Evolutionary conservation across 106 monocot genomes (phyloP), one percentile per base, ranked within the genome.

Genomic region (Iris macrosiphon): DNA sequence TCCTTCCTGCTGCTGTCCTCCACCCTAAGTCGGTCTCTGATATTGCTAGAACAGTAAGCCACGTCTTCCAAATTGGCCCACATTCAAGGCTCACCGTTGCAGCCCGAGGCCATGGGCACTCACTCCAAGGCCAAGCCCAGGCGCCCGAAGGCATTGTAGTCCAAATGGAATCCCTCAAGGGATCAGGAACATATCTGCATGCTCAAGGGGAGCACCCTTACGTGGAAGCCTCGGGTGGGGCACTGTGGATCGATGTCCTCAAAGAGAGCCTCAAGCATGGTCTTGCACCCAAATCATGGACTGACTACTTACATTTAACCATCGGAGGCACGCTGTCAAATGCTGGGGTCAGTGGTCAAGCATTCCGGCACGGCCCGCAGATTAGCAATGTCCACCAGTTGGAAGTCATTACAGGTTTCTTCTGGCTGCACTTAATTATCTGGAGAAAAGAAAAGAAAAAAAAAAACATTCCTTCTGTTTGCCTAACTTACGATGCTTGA

Each of bases 301-400:
- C 85, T 2, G 85, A 86, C 38, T 86, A 86, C 49, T 73, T 86
- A 11, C 69, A 86, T 33, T 73, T 86, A 14, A 86, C 76, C 6
- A 55, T 86, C 7, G 85, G 85, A 4, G 85, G 85, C 30, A 86
- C 85, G 7, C 58, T 86, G 3, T 86, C 85, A 0, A 86, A 86
- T 31, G 85, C 80, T 1, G 85, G 85, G 10, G 49, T 86, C 52
- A 86, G 85, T 14, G 85, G 85, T 3, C 85, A 86, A 59, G 65
- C 85, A 1, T 86, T 86, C 76, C 55, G 72, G 16, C 76, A 80
- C 40, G 85, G 85, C 1, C 85, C 85, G 1, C 85, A 86, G 66
- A 86, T 86, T 40, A 80, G 69, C 60, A 86, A 86, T 40, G 85
- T 86, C 23, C 39, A 59, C 15, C 61, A 80, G 69, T 57, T 86